Evolutionary conservation across 2,329 filamentous ascomycete species (phyloP), one percentile per base, ranked within the genome.

Genomic region (Colletotrichum eleusines): DNA sequence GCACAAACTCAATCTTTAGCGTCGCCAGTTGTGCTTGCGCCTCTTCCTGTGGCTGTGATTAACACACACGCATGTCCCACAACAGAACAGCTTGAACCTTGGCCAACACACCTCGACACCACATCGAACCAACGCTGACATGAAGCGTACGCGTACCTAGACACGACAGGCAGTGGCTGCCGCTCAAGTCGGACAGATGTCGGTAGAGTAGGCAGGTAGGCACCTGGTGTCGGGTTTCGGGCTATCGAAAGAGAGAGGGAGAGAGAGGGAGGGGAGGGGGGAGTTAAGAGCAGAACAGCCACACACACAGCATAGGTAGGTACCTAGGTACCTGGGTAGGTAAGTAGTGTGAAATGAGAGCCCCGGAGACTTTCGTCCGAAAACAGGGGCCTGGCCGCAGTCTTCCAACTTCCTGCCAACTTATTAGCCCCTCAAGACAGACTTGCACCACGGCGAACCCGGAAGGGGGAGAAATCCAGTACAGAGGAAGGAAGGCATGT

Each of bases 361-460:
- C n/a, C 11, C 53, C 53, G 69, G 69, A 71, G 58, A 44, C 38
- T 71, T 63, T 71, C 23, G 62, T 71, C 69, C 69, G 69, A 63
- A 59, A 50, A 44, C 44, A 26, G 57, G 51, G 58, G 46, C 57
- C 26, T 53, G 53, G 58, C 46, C 12, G 35, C 48, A 54, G 58
- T 38, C 28, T 62, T 62, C 59, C 59, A 51, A 62, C 59, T 67
- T 44, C 44, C 50, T 68, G 68, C 42, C 50, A 40, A 68, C 28
- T 40, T 42, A n/a, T 35, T 16, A 46, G 46, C 44, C 58, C 54
- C 48, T 58, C 44, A 35, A 63, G 23, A 35, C 64, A 53, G 35
- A 18, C 18, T 16, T 26, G 35, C 46, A 33, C 60, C 26, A 63
- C 18, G 48, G 12, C 38, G 44, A 59, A 60, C 46, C 58, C 35